A percentile compares a stretch with the other conserved stretches of the same genome.
Evolutionary conservation across 352 stramenopile genomes (phyloP).

Genomic region (Globisporangium echinulatum): DNA sequence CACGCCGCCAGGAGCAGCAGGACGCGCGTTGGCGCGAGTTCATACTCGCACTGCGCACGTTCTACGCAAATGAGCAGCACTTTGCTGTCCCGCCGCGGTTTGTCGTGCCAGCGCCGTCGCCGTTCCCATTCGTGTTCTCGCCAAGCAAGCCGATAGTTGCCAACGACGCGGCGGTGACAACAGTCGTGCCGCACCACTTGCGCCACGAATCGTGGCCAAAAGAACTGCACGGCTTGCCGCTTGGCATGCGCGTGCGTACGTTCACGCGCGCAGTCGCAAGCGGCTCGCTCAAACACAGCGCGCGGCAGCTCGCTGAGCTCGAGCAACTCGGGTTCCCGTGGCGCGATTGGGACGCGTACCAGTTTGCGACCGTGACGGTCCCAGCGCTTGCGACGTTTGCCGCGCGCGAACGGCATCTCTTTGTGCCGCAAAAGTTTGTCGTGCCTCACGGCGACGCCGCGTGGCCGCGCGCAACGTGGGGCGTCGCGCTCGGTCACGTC

Average conservation of each 20-base stretch:
- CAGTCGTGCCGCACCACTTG: constrained; percentile 3
- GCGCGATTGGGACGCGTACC: constrained; percentile 50
- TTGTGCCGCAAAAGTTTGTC: constrained; percentile 91
- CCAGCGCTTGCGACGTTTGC: constrained; percentile 81
- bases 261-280: constrained; percentile 35
- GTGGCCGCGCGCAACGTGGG: constrained; percentile 81
- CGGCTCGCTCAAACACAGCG: constrained; percentile 19
- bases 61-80: constrained; percentile 49
- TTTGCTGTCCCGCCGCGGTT: constrained; percentile 53
- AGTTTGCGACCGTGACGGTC: constrained; percentile 50
- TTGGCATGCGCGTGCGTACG: constrained; percentile 53
- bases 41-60: constrained; percentile 41
- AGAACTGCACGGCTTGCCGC: constrained; percentile 39
- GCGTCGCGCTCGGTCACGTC: constrained; percentile 78
- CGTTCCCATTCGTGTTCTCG: constrained; percentile 21
- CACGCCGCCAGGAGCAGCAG: constrained; percentile 16
- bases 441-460: constrained; percentile 52
- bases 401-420: constrained; percentile 73
- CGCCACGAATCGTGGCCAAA: constrained; percentile 24
- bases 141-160: neutral
- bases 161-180: neutral
- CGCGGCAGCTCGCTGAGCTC: constrained; percentile 31
- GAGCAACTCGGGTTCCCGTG: constrained; percentile 51
- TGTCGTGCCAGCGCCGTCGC: constrained; percentile 25
- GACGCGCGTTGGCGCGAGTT: constrained; percentile 20